Conservation (phyloP, 371 early-diverging fungal genomes). For the Syncephalastrum racemosum region DNA sequence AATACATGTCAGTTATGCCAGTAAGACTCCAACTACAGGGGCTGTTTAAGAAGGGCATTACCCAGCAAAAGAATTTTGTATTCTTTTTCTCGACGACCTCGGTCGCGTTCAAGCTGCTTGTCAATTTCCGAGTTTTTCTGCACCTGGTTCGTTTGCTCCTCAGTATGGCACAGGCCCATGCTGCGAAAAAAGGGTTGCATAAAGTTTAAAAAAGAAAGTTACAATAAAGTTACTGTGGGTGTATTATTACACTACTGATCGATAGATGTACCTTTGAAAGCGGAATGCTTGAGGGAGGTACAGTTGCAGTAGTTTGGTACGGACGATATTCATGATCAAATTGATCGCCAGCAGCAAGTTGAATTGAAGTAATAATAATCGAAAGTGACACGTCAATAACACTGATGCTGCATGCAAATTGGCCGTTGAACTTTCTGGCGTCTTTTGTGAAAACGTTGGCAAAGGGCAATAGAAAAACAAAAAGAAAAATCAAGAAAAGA, state of each 20-base stretch:
- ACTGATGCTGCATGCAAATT: too few species aligned
- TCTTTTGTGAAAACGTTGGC: not conserved
- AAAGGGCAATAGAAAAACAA: slow-evolving; percentile 1
- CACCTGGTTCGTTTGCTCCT: slow-evolving; percentile 47
- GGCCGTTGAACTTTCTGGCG: too few species aligned
- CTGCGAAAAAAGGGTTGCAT: slow-evolving; percentile 2
- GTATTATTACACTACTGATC: not conserved
- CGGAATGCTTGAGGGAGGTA: slow-evolving; percentile 23
- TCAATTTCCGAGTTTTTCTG: slow-evolving; percentile 60
- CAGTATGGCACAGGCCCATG: slow-evolving; percentile 65
- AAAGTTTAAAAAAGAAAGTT: slow-evolving; percentile 4
- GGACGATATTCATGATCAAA: slow-evolving; percentile 15
- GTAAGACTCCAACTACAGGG: not conserved
- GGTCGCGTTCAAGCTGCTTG: slow-evolving; percentile 60
- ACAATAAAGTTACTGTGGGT: not conserved
- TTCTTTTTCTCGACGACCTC: slow-evolving; percentile 54
- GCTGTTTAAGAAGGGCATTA: slow-evolving; percentile 17
- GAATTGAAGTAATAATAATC: too few species aligned
- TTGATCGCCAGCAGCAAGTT: too few species aligned
- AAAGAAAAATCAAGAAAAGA: slow-evolving; percentile 5
- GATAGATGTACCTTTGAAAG: slow-evolving; percentile 18
- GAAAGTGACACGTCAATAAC: too few species aligned
- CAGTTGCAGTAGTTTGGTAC: slow-evolving; percentile 16
- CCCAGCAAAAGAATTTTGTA: slow-evolving; percentile 67
- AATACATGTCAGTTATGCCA: not conserved